Evolutionary conservation across 257 asterid species (phyloP).

Genomic region (Coffea canephora): DNA sequence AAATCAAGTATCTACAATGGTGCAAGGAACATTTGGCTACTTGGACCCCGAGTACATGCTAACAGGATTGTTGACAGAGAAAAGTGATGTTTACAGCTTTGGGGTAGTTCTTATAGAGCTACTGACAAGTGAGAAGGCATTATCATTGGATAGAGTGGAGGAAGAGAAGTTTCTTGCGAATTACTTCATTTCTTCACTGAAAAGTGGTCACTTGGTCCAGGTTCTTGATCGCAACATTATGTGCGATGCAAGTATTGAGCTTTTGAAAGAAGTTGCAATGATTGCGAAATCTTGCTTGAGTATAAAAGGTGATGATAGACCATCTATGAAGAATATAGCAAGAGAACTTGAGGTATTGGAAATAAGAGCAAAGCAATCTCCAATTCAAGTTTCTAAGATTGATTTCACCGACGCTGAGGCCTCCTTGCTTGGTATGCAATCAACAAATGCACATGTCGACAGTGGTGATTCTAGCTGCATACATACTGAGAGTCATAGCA

Average conservation of each 20-base stretch:
- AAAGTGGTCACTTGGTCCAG: neutral
- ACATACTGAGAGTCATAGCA: neutral
- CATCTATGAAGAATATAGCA: constrained; percentile 35
- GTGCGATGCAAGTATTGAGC: constrained; percentile 15
- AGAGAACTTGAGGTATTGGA: neutral
- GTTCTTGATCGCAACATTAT: constrained; percentile 23
- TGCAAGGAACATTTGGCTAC: constrained; percentile 41
- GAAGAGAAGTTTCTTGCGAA: constrained; percentile 29
- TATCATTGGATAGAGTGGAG: constrained; percentile 23
- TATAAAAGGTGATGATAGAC: constrained; percentile 38
- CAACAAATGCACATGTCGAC: neutral
- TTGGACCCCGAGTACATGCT: constrained; percentile 41
- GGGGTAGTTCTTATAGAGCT: constrained; percentile 38
- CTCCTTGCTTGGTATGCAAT: neutral
- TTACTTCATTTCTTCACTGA: constrained; percentile 23
- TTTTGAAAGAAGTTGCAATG: constrained; percentile 16
- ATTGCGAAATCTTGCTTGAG: constrained; percentile 32
- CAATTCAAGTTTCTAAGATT: neutral
- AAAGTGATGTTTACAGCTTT: constrained; percentile 43
- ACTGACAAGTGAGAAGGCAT: constrained; percentile 20
- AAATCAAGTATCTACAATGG: constrained; percentile 22
- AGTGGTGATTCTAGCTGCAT: neutral
- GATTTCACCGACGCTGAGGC: neutral
- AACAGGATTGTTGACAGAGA: constrained; percentile 24
- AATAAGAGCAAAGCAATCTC: neutral